Evolutionary conservation across 169 alveolate genomes (phyloP).

Genomic region (Plasmodium billcollinsi): DNA sequence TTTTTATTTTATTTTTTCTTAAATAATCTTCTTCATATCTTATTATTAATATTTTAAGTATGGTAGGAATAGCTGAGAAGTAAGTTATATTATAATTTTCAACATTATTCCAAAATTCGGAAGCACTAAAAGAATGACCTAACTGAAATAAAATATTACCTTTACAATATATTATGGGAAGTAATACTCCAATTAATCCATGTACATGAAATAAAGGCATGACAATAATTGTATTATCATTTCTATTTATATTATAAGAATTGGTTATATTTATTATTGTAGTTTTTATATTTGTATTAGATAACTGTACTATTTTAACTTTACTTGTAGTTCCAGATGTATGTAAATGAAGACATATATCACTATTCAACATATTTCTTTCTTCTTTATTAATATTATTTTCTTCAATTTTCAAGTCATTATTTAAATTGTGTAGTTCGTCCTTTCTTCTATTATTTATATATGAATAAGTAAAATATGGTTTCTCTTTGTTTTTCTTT

Average conservation of each 20-base stretch:
- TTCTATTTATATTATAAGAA: slow-evolving; percentile 37
- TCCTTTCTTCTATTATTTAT: neutral
- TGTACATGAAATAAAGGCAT: slow-evolving; percentile 77
- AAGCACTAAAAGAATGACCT: slow-evolving; percentile 70
- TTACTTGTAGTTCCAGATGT: slow-evolving; percentile 74
- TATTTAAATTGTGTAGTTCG: too few relatives aligned
- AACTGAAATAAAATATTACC: slow-evolving; percentile 69
- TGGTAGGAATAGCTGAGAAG: slow-evolving; percentile 73
- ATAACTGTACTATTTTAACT: slow-evolving; percentile 71
- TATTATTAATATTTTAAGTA: slow-evolving; percentile 50
- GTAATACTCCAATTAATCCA: slow-evolving; percentile 69
- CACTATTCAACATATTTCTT: neutral
- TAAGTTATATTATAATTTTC: slow-evolving; percentile 34
- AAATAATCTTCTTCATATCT: slow-evolving; percentile 59
- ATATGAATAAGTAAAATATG: slow-evolving; percentile 60
- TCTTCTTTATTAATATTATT: neutral
- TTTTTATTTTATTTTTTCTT: neutral
- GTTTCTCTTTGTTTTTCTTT: slow-evolving; percentile 40
- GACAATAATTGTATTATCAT: slow-evolving; percentile 63
- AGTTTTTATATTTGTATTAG: slow-evolving; percentile 69
- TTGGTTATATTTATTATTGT: slow-evolving; percentile 32
- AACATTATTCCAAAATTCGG: slow-evolving; percentile 62
- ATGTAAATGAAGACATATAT: slow-evolving; percentile 60
- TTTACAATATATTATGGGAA: slow-evolving; percentile 41
- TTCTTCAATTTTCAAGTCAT: neutral